Percentiles rank a stretch among this genome's conserved stretches.
Evolutionary conservation across 176 grass and related monocot species (phyloP).

Genomic region (Microstegium vimineum): DNA sequence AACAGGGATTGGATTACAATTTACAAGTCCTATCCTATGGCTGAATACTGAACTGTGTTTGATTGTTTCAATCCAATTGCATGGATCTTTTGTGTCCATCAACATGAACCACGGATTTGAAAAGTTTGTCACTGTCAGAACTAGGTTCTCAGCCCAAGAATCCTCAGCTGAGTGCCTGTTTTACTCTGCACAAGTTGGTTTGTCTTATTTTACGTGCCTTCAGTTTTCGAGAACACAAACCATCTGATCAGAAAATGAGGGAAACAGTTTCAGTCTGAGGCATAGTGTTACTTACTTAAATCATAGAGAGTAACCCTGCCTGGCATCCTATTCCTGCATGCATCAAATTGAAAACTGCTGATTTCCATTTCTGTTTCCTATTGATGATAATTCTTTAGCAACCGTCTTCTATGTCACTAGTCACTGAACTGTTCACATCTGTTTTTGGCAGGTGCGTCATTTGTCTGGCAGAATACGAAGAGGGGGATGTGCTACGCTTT

Average conservation of each 20-base stretch:
- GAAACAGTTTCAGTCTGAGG: no score
- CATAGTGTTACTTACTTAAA: no score
- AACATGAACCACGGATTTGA: neutral
- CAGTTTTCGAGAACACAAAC: neutral
- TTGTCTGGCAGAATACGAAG: conserved; percentile 82
- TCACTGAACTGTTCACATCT: neutral
- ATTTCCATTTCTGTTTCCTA: neutral
- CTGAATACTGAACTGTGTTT: neutral
- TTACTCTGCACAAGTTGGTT: no score
- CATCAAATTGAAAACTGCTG: neutral
- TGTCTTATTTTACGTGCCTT: no score
- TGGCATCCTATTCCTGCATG: no score
- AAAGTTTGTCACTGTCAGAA: no score
- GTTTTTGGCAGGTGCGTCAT: conserved; percentile 46
- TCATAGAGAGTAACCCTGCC: no score
- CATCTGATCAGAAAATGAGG: neutral
- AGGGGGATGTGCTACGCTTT: conserved; percentile 54
- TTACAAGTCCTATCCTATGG: neutral
- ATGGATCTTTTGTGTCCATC: neutral
- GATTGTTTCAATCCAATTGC: neutral
- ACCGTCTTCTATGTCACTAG: neutral
- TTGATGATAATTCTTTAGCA: neutral
- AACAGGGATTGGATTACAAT: neutral
- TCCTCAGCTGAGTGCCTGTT: no score
- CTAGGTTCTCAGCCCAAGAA: no score